These are phyloP conservation scores for Solanum chilense DNA, from an alignment of 257 asterid genomes.

Conservation along the genomic window DNA sequence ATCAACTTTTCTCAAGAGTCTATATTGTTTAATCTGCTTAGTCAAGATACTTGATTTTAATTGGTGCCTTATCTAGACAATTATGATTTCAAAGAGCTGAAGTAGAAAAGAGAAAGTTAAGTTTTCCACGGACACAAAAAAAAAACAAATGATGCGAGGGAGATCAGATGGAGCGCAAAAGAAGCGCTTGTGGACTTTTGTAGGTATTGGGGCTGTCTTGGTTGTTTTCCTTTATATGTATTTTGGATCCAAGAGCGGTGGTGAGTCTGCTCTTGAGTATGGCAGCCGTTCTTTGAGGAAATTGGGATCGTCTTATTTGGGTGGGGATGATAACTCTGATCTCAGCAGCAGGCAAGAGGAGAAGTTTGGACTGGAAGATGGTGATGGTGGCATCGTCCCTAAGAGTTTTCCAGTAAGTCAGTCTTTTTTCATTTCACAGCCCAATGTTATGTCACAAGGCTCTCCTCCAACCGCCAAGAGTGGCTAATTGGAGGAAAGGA, in stretches of 20 bases:
- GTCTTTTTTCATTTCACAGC: neutral
- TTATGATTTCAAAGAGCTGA: conserved; percentile 10
- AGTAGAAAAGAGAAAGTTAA: conserved; percentile 9
- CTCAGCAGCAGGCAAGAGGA: conserved; percentile 35
- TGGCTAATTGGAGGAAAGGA: neutral
- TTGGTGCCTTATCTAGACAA: conserved; percentile 4
- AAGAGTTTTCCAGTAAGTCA: conserved; percentile 1
- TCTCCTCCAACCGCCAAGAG: neutral
- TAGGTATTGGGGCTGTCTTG: conserved; percentile 36
- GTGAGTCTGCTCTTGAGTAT: conserved; percentile 78
- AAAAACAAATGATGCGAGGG: conserved; percentile 45
- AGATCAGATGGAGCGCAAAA: conserved; percentile 66
- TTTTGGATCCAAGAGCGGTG: conserved; percentile 59
- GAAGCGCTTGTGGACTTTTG: conserved; percentile 49
- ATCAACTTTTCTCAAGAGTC: neutral
- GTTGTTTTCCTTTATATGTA: conserved; percentile 49
- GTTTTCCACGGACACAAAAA: conserved; percentile 3
- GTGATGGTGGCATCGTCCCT: neutral
- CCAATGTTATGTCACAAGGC: neutral
- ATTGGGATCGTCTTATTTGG: conserved; percentile 76
- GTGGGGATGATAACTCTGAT: conserved; percentile 76
- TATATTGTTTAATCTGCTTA: neutral
- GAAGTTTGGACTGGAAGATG: neutral
- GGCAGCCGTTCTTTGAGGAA: conserved; percentile 84
- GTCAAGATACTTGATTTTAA: neutral